Percentiles rank a stretch among this genome's conserved stretches.
phyloP scores from a whole-genome alignment of 176 grass and related monocot genomes.

The Microstegium vimineum region DNA sequence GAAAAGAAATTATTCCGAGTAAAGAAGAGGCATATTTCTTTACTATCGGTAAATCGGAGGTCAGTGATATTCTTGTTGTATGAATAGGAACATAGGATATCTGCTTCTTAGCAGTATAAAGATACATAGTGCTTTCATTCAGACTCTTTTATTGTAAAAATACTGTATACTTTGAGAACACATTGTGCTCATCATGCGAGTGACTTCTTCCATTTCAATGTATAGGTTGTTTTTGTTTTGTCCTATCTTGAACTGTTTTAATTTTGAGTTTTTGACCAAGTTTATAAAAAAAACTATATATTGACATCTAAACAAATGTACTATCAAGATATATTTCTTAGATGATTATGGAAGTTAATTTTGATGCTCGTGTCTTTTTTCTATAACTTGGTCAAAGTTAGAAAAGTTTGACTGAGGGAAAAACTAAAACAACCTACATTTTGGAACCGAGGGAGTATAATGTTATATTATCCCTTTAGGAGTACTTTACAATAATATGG shows the following conservation, averaged over 20 bases:
- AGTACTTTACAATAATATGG: neutral
- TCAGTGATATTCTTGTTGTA: conserved; percentile 36
- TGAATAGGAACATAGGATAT: conserved; percentile 9
- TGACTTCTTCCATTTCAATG: neutral
- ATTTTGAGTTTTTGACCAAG: too few species aligned
- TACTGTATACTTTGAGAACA: conserved; percentile 10
- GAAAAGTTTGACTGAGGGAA: neutral
- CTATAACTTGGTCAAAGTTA: neutral
- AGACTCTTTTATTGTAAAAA: conserved; percentile 1
- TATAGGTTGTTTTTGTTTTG: neutral
- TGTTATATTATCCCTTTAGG: neutral
- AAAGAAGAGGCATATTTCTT: conserved; percentile 79
- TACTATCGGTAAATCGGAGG: conserved; percentile 94
- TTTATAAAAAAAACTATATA: neutral
- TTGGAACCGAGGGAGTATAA: neutral
- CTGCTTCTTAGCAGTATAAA: neutral
- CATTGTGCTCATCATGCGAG: neutral
- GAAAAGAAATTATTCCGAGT: conserved; percentile 61
- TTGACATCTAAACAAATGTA: neutral
- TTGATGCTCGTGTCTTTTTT: neutral
- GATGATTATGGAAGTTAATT: neutral
- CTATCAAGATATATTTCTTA: neutral
- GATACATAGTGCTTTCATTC: neutral
- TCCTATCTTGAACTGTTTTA: neutral
- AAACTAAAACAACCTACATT: neutral